Percentiles rank a stretch among this genome's conserved stretches.
phyloP scores from a whole-genome alignment of 257 asterid species.

The Oldenlandia corymbosa region DNA sequence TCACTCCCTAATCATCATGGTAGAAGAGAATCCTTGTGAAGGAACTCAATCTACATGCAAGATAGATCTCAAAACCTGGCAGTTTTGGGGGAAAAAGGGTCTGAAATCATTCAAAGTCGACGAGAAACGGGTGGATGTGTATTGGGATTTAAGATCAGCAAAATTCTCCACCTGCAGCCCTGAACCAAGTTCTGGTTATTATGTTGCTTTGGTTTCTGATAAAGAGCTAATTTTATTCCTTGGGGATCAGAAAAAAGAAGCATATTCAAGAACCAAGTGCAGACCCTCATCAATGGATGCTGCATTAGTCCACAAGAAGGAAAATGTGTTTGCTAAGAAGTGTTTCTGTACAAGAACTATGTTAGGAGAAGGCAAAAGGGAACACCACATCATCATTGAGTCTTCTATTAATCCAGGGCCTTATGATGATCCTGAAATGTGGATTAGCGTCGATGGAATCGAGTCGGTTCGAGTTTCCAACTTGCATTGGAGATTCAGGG shows the following conservation, averaged over 20 bases:
- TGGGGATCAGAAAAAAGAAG: constrained; percentile 71
- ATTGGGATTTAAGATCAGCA: constrained; percentile 72
- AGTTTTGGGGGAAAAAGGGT: constrained; percentile 88
- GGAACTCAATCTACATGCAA: constrained; percentile 62
- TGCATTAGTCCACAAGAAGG: constrained; percentile 58
- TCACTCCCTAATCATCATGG: constrained; percentile 56
- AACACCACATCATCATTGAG: constrained; percentile 64
- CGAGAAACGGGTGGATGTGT: constrained; percentile 55
- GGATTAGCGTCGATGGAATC: constrained; percentile 76
- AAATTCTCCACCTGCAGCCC: constrained; percentile 52
- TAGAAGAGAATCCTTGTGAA: constrained; percentile 39
- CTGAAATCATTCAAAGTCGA: constrained; percentile 53
- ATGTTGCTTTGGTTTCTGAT: constrained; percentile 59
- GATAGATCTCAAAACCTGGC: constrained; percentile 87
- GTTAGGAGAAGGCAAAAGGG: constrained; percentile 53
- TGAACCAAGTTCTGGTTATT: constrained; percentile 61
- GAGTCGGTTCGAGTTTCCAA: constrained; percentile 53
- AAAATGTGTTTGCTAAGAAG: constrained; percentile 60
- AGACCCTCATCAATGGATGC: constrained; percentile 41
- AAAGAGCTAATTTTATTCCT: constrained; percentile 52
- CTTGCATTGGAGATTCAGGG: constrained; percentile 88
- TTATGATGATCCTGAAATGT: constrained; percentile 71
- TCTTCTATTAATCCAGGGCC: constrained; percentile 38
- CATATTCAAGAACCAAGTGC: constrained; percentile 49
- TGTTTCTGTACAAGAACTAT: constrained; percentile 64